phyloP scores from a whole-genome alignment of 257 asterid genomes.

The Phtheirospermum japonicum region DNA sequence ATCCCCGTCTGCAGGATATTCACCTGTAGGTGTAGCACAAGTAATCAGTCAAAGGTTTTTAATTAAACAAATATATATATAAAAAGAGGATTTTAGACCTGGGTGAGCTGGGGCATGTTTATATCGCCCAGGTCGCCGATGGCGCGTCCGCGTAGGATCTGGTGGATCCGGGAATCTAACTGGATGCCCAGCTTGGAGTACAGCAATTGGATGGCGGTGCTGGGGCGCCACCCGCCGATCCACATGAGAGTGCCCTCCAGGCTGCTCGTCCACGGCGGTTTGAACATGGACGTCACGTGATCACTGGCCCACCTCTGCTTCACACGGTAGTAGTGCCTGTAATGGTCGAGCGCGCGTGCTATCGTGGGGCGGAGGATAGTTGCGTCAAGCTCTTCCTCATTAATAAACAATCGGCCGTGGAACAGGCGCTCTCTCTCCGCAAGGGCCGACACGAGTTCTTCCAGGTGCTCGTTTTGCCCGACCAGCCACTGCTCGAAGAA shows the following conservation, averaged over 20 bases:
- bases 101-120: background rate
- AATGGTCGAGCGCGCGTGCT: slow-evolving; percentile 33
- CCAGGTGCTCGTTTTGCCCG: too few relatives aligned
- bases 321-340: slow-evolving; percentile 43
- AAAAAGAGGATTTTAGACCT: background rate
- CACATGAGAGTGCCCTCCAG: slow-evolving; percentile 54
- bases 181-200: slow-evolving; percentile 47
- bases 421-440: too few relatives aligned
- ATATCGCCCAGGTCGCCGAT: slow-evolving; percentile 40
- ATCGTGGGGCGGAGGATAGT: slow-evolving; percentile 16
- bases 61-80: too few relatives aligned
- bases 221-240: slow-evolving; percentile 68
- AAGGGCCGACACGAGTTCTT: too few relatives aligned
- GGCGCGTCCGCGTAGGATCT: slow-evolving; percentile 34
- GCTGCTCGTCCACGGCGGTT: slow-evolving; percentile 50
- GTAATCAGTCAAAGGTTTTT: too few relatives aligned
- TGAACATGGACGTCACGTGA: slow-evolving; percentile 34
- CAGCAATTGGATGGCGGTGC: slow-evolving; percentile 49
- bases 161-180: slow-evolving; percentile 32
- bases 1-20: slow-evolving; percentile 46
- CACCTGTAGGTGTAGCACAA: slow-evolving; percentile 23
- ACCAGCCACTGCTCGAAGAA: too few relatives aligned
- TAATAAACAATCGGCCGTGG: too few relatives aligned
- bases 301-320: slow-evolving; percentile 33
- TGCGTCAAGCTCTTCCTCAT: too few relatives aligned